Evolutionary conservation across 2,329 filamentous ascomycete species (phyloP), one percentile per base, ranked within the genome.

Genomic region (Pseudogymnoascus sp.): DNA sequence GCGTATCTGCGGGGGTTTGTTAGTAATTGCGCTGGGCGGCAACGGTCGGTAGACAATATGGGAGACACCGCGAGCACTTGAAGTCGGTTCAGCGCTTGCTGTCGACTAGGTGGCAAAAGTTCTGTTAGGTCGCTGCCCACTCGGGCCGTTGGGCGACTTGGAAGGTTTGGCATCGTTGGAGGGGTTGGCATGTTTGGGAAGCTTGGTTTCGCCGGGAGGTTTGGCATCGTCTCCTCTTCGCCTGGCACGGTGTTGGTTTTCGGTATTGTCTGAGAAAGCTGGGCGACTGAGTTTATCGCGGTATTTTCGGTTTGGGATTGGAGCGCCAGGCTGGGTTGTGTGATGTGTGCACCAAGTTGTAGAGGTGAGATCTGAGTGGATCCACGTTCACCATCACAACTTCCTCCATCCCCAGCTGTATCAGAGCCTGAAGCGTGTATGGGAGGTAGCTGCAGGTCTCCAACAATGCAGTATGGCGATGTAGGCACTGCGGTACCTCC

Each of bases 1-100:
- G 67, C 65, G 59, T 65, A 69, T 65, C 67, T 69, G 27, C 8
- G 13, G 27, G 27, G 45, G 4, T 5, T 27, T 55, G 40, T 15
- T 36, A 27, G n/a, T 55, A 13, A 7, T n/a, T 36, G 36, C 21
- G 18, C 15, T 10, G 58, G 33, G 18, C 33, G 58, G 31, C 36
- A 36, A 4, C 36, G 36, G 33, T 59, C 58, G 31, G 25, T 36
- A 18, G 36, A 25, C 31, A 59, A 27, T 36, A 21, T 40, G 18
- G 31, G 10, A 39, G 33, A 10, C 58, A 15, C 58, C 15, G 15
- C 18, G 33, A 15, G 58, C n/a, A 29, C 27, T 12, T 33, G 45
- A n/a, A 31, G 45, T 31, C 45, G 45, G n/a, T 15, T 55, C 45
- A 55, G 27, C 45, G 18, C 58, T 40, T 40, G 33, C 33, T 59